Evolutionary conservation across 2,329 filamentous ascomycete species (phyloP).

Genomic region (Alternaria novae-zelandiae): DNA sequence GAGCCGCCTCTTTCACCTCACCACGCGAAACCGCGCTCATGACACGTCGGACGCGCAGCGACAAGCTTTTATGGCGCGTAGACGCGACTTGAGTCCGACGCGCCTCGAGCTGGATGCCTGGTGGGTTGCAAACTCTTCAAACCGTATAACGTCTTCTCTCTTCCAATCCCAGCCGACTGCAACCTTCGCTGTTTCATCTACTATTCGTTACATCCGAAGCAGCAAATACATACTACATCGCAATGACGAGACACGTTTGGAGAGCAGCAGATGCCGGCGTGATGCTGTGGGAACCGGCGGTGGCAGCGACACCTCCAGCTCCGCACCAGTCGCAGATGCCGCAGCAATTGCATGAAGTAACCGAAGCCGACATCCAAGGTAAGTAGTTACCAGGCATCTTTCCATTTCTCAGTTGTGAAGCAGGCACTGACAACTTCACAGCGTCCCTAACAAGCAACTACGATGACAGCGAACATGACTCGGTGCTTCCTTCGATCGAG

Average conservation of each 20-base stretch:
- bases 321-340: neutral
- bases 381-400: neutral
- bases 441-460: neutral
- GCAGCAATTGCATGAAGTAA: neutral
- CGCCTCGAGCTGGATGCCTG: neutral
- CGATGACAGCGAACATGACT: neutral
- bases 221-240: neutral
- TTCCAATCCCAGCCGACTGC: neutral
- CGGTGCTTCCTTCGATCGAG: neutral
- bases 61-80: neutral
- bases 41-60: neutral
- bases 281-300: conserved; percentile 1
- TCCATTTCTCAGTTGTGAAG: neutral
- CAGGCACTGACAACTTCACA: neutral
- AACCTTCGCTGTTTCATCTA: neutral
- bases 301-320: neutral
- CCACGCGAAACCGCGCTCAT: neutral
- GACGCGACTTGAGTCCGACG: neutral
- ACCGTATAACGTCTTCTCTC: neutral
- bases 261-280: neutral
- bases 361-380: neutral
- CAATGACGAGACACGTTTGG: neutral
- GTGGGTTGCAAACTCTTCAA: neutral
- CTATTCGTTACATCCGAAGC: neutral
- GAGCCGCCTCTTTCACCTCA: neutral